Percentiles rank a stretch among this genome's conserved stretches.
Evolutionary conservation across 2,329 filamentous ascomycete genomes (phyloP).

Genomic region (Diplodia seriata): DNA sequence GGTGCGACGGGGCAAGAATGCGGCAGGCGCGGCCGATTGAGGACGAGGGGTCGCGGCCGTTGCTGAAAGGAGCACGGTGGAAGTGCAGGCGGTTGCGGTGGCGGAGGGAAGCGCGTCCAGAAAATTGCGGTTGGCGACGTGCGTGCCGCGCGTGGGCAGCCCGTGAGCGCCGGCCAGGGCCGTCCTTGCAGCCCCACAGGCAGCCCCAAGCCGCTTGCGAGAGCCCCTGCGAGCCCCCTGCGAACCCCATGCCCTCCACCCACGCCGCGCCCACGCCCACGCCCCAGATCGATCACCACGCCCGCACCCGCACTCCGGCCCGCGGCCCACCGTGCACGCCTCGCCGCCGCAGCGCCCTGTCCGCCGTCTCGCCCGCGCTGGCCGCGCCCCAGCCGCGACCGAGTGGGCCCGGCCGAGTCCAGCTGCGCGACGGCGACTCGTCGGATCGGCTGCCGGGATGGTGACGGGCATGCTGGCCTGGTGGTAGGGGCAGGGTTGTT

Average conservation of each 20-base stretch:
- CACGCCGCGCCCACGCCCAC: neutral
- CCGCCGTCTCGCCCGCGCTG: neutral
- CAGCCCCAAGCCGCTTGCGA: slow-evolving; percentile 1
- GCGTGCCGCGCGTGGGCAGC: slow-evolving; percentile 23
- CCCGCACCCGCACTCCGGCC: no score
- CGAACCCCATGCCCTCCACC: neutral
- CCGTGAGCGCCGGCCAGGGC: neutral
- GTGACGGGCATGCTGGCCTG: slow-evolving; percentile 21
- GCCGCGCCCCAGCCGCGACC: neutral
- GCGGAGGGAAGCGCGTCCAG: slow-evolving; percentile 25
- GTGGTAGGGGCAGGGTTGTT: slow-evolving; percentile 15
- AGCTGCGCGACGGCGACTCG: neutral
- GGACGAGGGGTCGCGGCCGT: slow-evolving; percentile 19
- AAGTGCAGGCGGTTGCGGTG: slow-evolving; percentile 26
- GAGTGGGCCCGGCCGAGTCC: neutral
- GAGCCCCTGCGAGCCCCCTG: slow-evolving; percentile 7
- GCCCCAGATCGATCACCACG: neutral
- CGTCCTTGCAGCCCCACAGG: slow-evolving; percentile 15
- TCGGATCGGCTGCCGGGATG: slow-evolving; percentile 23
- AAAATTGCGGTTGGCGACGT: slow-evolving; percentile 11
- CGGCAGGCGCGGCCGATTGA: slow-evolving; percentile 30
- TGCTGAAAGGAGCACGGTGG: slow-evolving; percentile 22
- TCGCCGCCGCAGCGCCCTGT: neutral
- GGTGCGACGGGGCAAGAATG: slow-evolving; percentile 25
- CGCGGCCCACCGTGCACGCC: no score